Evolutionary conservation across 2,329 filamentous ascomycete genomes (phyloP), one percentile per base, ranked within the genome.

Genomic region (Herpotrichia juniperi): DNA sequence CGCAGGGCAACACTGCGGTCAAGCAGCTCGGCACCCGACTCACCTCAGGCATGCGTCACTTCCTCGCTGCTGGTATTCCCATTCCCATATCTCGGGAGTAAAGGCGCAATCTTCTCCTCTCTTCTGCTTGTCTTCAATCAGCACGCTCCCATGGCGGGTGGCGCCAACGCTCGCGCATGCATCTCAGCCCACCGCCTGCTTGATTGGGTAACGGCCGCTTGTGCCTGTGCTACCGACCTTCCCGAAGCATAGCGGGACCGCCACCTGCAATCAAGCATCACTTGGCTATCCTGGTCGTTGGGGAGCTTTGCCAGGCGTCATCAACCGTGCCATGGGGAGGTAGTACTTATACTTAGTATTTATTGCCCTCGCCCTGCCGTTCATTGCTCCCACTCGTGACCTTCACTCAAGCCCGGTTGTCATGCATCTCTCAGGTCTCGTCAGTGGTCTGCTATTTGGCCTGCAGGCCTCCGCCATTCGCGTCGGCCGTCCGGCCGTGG

Each of bases 371-470:
- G 34, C 6, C 21, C 12, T 28, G 11, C 14, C 24, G 11, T 32
- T 51, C 28, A 42, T 50, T 46, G 43, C 39, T 42, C 19, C 21
- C 54, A 35, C 17, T 24, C 37, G 42, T 49, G 16, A 16, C 4
- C 25, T 11, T 42, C 22, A 34, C 21, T 12, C 31, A 19, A n/a
- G 12, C 4, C 25, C 11, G 22, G 24, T 25, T 34, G 22, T 11
- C 43, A 71, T 71, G 68, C 66, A 60, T 56, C 57, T 69, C 51
- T 60, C 60, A 28, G 50, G 57, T 53, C 51, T 57, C 39, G 48
- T 63, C 35, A 51, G 57, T 42, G 58, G 56, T 25, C 53, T 68
- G 22, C 45, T 69, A 21, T 61, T 65, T 12, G 59, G 61, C 46
- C 59, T 71, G 9, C 57, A 69, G 48, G 59, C 61, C 25, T 53